These are phyloP conservation scores for Filobasidium floriforme DNA, from an alignment of 768 basidiomycete genomes.

Conservation along the genomic window DNA sequence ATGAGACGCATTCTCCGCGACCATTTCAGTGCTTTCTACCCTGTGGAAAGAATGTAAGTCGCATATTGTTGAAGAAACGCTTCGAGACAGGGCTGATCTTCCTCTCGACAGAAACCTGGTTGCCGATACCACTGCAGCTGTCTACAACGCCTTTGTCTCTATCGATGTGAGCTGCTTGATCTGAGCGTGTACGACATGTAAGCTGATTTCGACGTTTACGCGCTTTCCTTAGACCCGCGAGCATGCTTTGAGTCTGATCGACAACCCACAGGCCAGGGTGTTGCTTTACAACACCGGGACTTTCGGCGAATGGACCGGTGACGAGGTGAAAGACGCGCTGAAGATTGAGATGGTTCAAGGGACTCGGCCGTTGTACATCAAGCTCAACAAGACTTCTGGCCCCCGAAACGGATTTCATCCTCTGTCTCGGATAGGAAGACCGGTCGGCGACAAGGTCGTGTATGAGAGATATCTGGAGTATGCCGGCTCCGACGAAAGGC, in stretches of 20 bases:
- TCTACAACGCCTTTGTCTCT: slow-evolving; percentile 4
- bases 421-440: neutral
- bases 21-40: neutral
- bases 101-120: neutral
- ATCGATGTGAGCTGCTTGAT: neutral
- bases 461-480: neutral
- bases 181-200: neutral
- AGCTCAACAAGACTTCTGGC: neutral
- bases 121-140: neutral
- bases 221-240: neutral
- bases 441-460: neutral
- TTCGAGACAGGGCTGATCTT: neutral
- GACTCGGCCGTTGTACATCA: neutral
- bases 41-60: slow-evolving; percentile 2
- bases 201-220: neutral
- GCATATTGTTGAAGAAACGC: neutral
- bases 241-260: neutral
- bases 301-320: neutral
- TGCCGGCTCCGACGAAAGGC: neutral
- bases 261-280: neutral
- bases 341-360: neutral
- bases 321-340: too few relatives aligned
- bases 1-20: neutral
- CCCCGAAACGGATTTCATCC: neutral
- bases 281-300: neutral